Percentiles rank a stretch among this genome's conserved stretches.
These are phyloP conservation scores for Vigna mungo DNA, from an alignment of 306 rosid species.

Conservation along the genomic window DNA sequence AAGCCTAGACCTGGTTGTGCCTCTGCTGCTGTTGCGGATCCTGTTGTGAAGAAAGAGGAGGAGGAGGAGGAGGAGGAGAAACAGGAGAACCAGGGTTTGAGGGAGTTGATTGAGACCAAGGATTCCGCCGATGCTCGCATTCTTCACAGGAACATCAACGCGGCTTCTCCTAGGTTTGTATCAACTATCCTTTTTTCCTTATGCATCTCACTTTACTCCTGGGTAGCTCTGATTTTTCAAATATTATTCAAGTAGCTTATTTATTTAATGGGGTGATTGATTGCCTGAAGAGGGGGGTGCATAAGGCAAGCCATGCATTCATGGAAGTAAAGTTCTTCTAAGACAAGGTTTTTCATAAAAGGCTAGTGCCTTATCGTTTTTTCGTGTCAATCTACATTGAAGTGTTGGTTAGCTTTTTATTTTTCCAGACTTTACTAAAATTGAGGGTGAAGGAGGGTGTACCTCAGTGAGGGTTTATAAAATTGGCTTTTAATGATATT, in stretches of 20 bases:
- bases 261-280: neutral
- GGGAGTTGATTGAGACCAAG: slow-evolving; percentile 73
- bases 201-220: neutral
- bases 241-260: neutral
- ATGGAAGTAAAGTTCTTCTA: neutral
- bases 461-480: neutral
- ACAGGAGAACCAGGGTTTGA: slow-evolving; percentile 65
- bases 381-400: neutral
- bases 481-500: neutral
- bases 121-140: slow-evolving; percentile 67
- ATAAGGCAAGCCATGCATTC: neutral
- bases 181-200: neutral
- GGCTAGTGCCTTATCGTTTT: no score
- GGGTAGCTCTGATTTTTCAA: neutral
- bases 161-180: slow-evolving; percentile 71
- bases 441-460: neutral
- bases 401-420: neutral
- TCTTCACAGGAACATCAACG: slow-evolving; percentile 84
- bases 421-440: neutral
- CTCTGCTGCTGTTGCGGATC: neutral
- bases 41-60: neutral
- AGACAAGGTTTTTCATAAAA: neutral
- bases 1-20: slow-evolving; percentile 26
- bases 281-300: neutral
- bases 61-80: slow-evolving; percentile 46